These are phyloP conservation scores for Hippophae rhamnoides DNA, from an alignment of 306 rosid species.

Conservation along the genomic window DNA sequence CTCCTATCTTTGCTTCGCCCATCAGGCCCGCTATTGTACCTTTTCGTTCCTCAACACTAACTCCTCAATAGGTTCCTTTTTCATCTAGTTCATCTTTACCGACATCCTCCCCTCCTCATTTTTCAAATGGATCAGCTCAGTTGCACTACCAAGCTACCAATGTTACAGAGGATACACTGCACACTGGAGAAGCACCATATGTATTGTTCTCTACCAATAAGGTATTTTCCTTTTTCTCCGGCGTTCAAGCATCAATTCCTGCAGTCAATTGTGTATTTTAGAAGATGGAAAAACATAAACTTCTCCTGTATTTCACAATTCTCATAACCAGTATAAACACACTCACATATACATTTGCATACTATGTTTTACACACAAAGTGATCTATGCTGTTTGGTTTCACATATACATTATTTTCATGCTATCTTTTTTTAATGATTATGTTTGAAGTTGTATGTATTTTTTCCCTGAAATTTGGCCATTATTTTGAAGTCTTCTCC, in stretches of 20 bases:
- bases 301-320: no score
- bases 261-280: neutral
- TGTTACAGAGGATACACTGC: constrained; percentile 30
- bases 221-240: constrained; percentile 34
- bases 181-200: constrained; percentile 52
- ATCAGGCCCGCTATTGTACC: constrained; percentile 93
- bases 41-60: constrained; percentile 73
- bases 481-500: constrained; percentile 11
- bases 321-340: no score
- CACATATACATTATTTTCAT: neutral
- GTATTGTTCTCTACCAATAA: constrained; percentile 83
- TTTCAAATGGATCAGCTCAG: constrained; percentile 46
- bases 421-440: neutral
- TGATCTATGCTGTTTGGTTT: neutral
- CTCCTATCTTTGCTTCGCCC: constrained; percentile 84
- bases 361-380: no score
- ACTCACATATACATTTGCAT: no score
- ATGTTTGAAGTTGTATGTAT: constrained; percentile 4
- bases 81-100: constrained; percentile 56
- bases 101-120: constrained; percentile 44
- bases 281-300: neutral
- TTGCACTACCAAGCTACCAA: constrained; percentile 53
- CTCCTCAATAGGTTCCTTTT: constrained; percentile 87
- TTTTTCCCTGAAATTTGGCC: neutral
- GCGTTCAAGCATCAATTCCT: constrained; percentile 6